phyloP scores from a whole-genome alignment of 192 early-diverging fungal genomes.

The Gryganskiella cystojenkinii region DNA sequence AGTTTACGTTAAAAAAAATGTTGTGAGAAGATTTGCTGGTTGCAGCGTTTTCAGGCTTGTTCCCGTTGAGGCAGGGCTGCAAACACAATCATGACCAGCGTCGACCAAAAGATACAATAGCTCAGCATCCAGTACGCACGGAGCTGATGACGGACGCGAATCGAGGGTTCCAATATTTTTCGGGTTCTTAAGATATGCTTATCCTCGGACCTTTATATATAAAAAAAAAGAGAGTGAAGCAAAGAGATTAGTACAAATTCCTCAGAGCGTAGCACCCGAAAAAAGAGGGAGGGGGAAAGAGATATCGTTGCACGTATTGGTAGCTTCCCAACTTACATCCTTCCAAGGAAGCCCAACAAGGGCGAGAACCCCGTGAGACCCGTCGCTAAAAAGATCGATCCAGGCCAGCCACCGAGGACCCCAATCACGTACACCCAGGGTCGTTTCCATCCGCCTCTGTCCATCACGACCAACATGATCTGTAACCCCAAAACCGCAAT shows the following conservation, averaged over 20 bases:
- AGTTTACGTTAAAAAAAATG: too few relatives aligned
- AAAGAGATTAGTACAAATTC: not conserved
- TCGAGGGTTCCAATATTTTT: constrained; percentile 31
- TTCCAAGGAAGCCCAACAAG: constrained; percentile 13
- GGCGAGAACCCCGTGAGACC: constrained; percentile 30
- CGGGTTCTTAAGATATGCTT: constrained; percentile 32
- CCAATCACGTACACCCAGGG: constrained; percentile 38
- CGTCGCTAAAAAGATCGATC: constrained; percentile 9
- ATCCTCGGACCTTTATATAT: constrained; percentile 50
- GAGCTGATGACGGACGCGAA: constrained; percentile 24
- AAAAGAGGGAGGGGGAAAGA: constrained; percentile 11
- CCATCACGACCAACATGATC: constrained; percentile 13
- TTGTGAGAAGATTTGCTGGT: too few relatives aligned
- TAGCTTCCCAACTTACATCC: constrained; percentile 18
- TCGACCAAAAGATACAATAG: constrained; percentile 45
- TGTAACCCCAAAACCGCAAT: constrained; percentile 11
- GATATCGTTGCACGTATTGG: not conserved
- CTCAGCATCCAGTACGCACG: constrained; percentile 37
- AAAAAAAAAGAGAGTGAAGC: not conserved
- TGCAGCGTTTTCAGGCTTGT: too few relatives aligned
- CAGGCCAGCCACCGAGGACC: constrained; percentile 19
- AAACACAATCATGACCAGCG: constrained; percentile 43
- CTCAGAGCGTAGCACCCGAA: not conserved
- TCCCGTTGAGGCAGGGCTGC: constrained; percentile 33
- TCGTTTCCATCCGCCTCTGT: constrained; percentile 23